Evolutionary conservation across 352 stramenopile genomes (phyloP).

Genomic region (Saprolegnia diclina): DNA sequence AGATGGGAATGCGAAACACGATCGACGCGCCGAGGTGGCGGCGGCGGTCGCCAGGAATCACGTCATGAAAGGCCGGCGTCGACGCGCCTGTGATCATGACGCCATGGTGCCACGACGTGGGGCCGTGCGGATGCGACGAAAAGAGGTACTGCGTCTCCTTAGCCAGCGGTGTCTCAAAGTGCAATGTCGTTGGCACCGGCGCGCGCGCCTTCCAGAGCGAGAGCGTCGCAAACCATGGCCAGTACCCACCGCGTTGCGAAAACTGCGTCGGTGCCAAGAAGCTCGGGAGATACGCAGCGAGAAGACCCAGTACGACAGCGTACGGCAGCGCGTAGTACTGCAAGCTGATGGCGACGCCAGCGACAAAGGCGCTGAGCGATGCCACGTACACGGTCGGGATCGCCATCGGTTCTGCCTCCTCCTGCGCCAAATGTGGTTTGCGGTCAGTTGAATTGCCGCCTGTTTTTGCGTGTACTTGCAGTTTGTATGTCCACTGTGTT

Average conservation of each 20-base stretch:
- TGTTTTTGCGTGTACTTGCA: no score
- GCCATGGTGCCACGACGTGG: conserved; percentile 66
- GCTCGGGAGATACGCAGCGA: conserved; percentile 12
- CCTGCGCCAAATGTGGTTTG: neutral
- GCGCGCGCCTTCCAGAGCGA: conserved; percentile 30
- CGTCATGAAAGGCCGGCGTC: conserved; percentile 62
- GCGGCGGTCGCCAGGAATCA: conserved; percentile 50
- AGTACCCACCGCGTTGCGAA: neutral
- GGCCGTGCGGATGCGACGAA: conserved; percentile 67
- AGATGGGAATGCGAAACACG: conserved; percentile 69
- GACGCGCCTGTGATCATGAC: conserved; percentile 53
- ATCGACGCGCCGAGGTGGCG: conserved; percentile 67
- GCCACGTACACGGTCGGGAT: conserved; percentile 9
- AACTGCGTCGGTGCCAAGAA: conserved; percentile 13
- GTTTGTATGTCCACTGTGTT: no score
- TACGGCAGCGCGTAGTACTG: neutral
- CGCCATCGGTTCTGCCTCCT: neutral
- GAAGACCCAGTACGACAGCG: neutral
- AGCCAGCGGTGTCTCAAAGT: conserved; percentile 63
- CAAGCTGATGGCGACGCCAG: conserved; percentile 1
- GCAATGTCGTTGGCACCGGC: conserved; percentile 46
- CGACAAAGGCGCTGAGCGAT: conserved; percentile 16
- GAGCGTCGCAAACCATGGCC: conserved; percentile 31
- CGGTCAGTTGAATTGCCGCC: no score
- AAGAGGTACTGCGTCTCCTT: conserved; percentile 69